phyloP scores from a whole-genome alignment of 495 filamentous ascomycete species.

The Neurospora tetrasperma region DNA sequence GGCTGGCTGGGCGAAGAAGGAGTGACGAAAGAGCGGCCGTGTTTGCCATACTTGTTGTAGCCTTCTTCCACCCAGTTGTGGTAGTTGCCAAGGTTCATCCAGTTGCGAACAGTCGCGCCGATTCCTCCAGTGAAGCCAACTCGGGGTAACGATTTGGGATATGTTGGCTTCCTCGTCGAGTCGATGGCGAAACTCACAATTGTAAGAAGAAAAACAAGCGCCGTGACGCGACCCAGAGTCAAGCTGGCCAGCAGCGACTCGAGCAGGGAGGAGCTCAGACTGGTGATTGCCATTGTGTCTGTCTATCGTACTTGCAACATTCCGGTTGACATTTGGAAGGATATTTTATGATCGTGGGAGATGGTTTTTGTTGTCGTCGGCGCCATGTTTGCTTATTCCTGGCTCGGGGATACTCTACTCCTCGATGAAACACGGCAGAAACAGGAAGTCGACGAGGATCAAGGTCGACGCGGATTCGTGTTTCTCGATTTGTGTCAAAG shows the following conservation, averaged over 20 bases:
- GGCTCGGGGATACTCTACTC: background rate
- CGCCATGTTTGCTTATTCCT: background rate
- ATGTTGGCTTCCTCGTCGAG: constrained; percentile 22
- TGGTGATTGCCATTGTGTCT: constrained; percentile 1
- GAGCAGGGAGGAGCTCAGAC: constrained; percentile 15
- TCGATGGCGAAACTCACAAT: constrained; percentile 25
- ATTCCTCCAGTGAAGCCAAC: constrained; percentile 21
- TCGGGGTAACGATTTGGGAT: constrained; percentile 22
- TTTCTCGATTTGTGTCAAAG: background rate
- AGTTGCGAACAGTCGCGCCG: constrained; percentile 21
- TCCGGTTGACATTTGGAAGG: background rate
- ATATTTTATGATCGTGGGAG: background rate
- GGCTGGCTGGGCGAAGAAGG: constrained; percentile 22
- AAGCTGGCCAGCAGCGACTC: constrained; percentile 17
- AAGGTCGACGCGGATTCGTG: background rate
- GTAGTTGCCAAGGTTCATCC: constrained; percentile 18
- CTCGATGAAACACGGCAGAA: background rate
- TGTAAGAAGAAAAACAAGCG: constrained; percentile 14
- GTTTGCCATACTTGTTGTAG: constrained; percentile 27
- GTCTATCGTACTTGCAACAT: background rate
- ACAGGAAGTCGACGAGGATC: background rate
- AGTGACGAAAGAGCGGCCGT: constrained; percentile 22
- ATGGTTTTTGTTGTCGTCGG: background rate
- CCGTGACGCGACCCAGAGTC: constrained; percentile 14
- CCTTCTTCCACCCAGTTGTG: constrained; percentile 24